Percentiles rank a stretch among this genome's conserved stretches.
phyloP scores from a whole-genome alignment of 1,284 basidiomycete genomes.

The Leccinum colubrinum region DNA sequence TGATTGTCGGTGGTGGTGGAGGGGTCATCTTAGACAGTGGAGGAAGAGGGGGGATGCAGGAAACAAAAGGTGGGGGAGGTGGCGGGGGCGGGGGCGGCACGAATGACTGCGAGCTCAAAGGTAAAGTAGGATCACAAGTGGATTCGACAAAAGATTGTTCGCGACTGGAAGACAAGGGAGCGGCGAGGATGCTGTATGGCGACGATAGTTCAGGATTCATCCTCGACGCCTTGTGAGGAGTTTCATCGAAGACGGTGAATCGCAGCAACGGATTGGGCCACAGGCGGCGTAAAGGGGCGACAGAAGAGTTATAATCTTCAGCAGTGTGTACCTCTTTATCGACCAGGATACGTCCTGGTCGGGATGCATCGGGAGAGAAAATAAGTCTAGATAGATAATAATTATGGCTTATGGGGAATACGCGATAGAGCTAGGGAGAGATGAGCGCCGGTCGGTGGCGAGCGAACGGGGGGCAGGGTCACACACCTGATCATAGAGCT shows the following conservation, averaged over 20 bases:
- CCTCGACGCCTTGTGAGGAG: slow-evolving; percentile 38
- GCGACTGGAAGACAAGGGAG: neutral
- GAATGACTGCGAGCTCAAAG: neutral
- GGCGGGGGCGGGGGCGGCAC: slow-evolving; percentile 6
- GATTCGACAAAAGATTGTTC: slow-evolving; percentile 7
- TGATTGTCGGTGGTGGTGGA: slow-evolving; percentile 35
- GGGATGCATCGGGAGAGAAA: slow-evolving; percentile 56
- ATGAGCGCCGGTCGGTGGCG: slow-evolving; percentile 16
- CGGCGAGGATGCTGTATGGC: neutral
- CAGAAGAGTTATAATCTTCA: slow-evolving; percentile 54
- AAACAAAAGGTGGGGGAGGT: neutral
- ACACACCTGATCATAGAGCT: slow-evolving; percentile 45
- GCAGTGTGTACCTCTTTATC: slow-evolving; percentile 55
- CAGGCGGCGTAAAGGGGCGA: slow-evolving; percentile 47
- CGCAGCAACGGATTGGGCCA: slow-evolving; percentile 60
- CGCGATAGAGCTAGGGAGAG: slow-evolving; percentile 54
- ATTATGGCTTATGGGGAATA: slow-evolving; percentile 59
- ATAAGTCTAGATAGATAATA: slow-evolving; percentile 65
- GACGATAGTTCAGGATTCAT: slow-evolving; percentile 6
- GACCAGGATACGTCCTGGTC: slow-evolving; percentile 55
- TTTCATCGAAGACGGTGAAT: slow-evolving; percentile 58
- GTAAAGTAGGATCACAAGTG: neutral
- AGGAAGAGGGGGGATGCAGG: neutral
- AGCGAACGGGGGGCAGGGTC: slow-evolving; percentile 5
- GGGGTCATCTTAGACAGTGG: neutral